phyloP scores from a whole-genome alignment of 2,329 filamentous ascomycete genomes.

The Sclerotinia spermophila region DNA sequence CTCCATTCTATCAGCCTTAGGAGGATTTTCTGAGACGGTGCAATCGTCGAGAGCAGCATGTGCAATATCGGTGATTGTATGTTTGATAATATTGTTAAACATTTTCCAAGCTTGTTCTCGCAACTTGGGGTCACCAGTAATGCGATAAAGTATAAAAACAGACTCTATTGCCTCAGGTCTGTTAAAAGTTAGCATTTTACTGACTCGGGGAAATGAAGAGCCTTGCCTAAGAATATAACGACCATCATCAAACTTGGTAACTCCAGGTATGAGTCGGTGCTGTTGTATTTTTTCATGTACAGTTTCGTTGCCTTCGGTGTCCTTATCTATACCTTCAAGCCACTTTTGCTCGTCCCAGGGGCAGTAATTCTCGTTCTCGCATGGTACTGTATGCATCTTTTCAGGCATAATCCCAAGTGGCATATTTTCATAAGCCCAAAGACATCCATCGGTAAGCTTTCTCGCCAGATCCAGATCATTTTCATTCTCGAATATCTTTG shows the following conservation, averaged over 20 bases:
- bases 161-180: conserved; percentile 64
- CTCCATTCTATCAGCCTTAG: conserved; percentile 52
- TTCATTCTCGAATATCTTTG: conserved; percentile 53
- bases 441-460: conserved; percentile 58
- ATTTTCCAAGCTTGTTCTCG: conserved; percentile 47
- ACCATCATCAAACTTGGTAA: conserved; percentile 18
- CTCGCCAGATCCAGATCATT: conserved; percentile 53
- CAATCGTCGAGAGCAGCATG: conserved; percentile 44
- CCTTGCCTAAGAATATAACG: conserved; percentile 22
- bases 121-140: conserved; percentile 33
- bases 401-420: conserved; percentile 62
- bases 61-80: conserved; percentile 42
- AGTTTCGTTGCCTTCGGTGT: conserved; percentile 11
- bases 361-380: conserved; percentile 22
- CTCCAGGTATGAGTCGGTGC: conserved; percentile 20
- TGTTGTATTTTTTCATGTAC: conserved; percentile 17
- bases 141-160: conserved; percentile 55
- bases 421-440: conserved; percentile 57
- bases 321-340: conserved; percentile 16
- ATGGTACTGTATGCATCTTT: conserved; percentile 41
- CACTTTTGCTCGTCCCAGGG: conserved; percentile 26
- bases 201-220: conserved; percentile 20
- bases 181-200: not conserved
- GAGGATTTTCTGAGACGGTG: conserved; percentile 23
- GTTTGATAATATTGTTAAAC: conserved; percentile 44